A percentile compares a stretch with the other conserved stretches of the same genome.
phyloP scores from a whole-genome alignment of 1,284 basidiomycete genomes.

The Apiotrichum sp. region DNA sequence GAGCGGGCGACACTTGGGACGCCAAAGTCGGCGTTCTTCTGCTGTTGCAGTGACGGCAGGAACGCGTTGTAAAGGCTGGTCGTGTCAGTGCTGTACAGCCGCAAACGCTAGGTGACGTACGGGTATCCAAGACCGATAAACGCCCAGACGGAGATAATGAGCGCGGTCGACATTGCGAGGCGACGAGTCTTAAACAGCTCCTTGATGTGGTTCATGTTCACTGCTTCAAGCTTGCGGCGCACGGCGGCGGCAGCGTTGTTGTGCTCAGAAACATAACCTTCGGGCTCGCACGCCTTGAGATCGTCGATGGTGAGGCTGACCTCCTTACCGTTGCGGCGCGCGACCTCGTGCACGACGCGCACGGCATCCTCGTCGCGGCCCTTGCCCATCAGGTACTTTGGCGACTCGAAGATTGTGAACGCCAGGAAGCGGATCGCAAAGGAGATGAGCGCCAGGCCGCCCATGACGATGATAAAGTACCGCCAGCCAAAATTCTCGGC shows the following conservation, averaged over 20 bases:
- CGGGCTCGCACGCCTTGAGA: conserved; percentile 43
- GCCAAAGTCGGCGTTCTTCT: conserved; percentile 18
- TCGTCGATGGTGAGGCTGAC: conserved; percentile 53
- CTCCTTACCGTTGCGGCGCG: conserved; percentile 52
- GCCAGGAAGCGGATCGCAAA: conserved; percentile 40
- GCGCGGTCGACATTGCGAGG: conserved; percentile 53
- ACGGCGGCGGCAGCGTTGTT: conserved; percentile 19
- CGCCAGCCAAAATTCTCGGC: conserved; percentile 35
- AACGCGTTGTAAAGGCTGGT: conserved; percentile 47
- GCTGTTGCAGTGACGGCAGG: conserved; percentile 54
- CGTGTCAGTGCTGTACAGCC: not conserved
- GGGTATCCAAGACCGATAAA: conserved; percentile 61
- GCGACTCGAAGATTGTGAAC: conserved; percentile 55
- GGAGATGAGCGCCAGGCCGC: conserved; percentile 50
- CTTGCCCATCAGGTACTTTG: conserved; percentile 51
- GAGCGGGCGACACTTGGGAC: conserved; percentile 34
- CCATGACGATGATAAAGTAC: conserved; percentile 55
- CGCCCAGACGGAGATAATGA: conserved; percentile 57
- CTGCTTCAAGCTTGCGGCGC: conserved; percentile 39
- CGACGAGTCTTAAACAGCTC: conserved; percentile 54
- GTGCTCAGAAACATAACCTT: conserved; percentile 14
- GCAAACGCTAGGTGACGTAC: conserved; percentile 8
- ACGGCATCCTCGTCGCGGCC: conserved; percentile 58
- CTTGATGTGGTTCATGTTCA: conserved; percentile 52
- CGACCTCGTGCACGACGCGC: conserved; percentile 50